Evolutionary conservation across 768 basidiomycete species (phyloP).

Genomic region (Rubroboletus pulcherrimus): DNA sequence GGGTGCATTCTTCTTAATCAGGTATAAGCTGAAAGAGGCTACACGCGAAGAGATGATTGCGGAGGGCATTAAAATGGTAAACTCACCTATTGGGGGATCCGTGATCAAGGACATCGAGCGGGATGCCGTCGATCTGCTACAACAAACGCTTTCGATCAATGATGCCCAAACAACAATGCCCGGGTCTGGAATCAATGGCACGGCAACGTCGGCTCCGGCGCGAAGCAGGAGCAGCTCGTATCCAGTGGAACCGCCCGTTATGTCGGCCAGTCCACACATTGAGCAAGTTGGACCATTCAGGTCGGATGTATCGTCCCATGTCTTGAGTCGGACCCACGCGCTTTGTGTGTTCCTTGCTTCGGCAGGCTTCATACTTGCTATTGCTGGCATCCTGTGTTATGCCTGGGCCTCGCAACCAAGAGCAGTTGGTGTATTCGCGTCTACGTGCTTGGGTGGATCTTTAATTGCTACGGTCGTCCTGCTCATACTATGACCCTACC

Average conservation of each 20-base stretch:
- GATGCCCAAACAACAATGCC: background rate
- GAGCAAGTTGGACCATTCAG: constrained; percentile 49
- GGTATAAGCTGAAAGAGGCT: constrained; percentile 53
- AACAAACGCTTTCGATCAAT: background rate
- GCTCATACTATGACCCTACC: background rate
- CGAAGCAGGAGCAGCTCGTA: background rate
- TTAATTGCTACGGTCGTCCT: constrained; percentile 21
- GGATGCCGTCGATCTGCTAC: background rate
- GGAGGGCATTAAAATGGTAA: constrained; percentile 25
- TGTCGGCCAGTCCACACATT: constrained; percentile 46
- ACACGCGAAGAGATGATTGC: constrained; percentile 43
- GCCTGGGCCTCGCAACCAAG: constrained; percentile 47
- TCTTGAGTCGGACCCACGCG: constrained; percentile 47
- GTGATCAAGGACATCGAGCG: constrained; percentile 12
- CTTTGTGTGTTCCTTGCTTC: constrained; percentile 46
- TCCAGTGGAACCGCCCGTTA: constrained; percentile 30
- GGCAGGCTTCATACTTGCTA: constrained; percentile 47
- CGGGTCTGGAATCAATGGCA: background rate
- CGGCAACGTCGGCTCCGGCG: background rate
- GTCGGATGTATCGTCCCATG: constrained; percentile 36
- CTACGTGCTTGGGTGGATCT: constrained; percentile 36
- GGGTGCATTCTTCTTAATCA: constrained; percentile 52
- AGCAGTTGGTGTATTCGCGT: constrained; percentile 44
- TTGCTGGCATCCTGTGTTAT: constrained; percentile 48
- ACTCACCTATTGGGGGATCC: constrained; percentile 20